Percentiles rank a stretch among this genome's conserved stretches.
Evolutionary conservation across 2,329 filamentous ascomycete genomes (phyloP).

Genomic region (Chaetomium olivaceum): DNA sequence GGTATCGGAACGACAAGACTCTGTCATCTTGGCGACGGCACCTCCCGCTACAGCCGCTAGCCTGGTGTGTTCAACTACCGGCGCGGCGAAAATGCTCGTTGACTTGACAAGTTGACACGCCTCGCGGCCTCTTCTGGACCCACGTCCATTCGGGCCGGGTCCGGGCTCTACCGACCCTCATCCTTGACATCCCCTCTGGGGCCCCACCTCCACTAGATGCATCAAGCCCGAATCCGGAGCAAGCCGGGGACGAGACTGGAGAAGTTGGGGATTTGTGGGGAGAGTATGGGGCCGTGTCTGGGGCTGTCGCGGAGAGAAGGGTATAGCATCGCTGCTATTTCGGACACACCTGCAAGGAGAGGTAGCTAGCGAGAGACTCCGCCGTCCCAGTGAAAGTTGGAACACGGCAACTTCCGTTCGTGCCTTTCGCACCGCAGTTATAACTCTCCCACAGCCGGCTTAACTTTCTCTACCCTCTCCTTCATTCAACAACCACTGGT

Average conservation of each 20-base stretch:
- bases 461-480: not conserved
- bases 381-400: not conserved
- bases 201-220: not conserved
- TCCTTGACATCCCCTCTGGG: not conserved
- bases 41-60: not conserved
- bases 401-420: not conserved
- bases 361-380: not conserved
- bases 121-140: not conserved
- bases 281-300: not conserved
- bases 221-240: not conserved
- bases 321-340: constrained; percentile 1
- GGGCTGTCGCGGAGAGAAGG: not conserved
- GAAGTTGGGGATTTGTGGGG: not conserved
- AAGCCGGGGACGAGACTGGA: constrained; percentile 1
- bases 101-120: not conserved
- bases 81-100: not conserved
- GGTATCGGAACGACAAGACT: not conserved
- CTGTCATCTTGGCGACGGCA: not conserved
- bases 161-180: not conserved
- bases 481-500: not conserved
- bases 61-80: not conserved
- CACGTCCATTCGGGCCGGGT: constrained; percentile 1
- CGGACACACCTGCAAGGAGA: not conserved
- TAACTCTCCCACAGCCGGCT: not conserved
- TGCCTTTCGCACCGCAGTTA: not conserved